Evolutionary conservation across 176 grass and related monocot species (phyloP).

Genomic region (Hordeum marinum): DNA sequence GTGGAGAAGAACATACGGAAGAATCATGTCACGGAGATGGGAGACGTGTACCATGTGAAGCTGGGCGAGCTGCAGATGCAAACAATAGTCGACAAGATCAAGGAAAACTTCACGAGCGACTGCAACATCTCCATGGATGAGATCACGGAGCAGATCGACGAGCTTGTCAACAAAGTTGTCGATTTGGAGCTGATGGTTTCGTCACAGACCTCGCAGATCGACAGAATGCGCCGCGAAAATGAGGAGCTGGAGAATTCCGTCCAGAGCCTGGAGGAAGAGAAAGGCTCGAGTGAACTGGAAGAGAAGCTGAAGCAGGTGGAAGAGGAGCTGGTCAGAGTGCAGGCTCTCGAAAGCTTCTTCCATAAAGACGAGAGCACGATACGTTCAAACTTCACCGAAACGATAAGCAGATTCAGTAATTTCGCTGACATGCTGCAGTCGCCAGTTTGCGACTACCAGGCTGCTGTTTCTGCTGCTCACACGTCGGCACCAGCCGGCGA

Average conservation of each 20-base stretch:
- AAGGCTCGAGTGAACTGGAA: conserved; percentile 38
- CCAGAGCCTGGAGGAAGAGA: conserved; percentile 57
- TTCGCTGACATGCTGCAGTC: conserved; percentile 65
- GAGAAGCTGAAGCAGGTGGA: conserved; percentile 59
- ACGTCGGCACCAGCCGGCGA: not conserved
- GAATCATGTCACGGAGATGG: conserved; percentile 22
- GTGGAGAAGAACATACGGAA: conserved; percentile 16
- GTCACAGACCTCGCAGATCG: conserved; percentile 66
- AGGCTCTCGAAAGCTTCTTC: conserved; percentile 57
- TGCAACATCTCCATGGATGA: conserved; percentile 58
- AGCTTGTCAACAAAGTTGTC: conserved; percentile 77
- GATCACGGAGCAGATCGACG: conserved; percentile 74
- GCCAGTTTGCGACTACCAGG: conserved; percentile 10
- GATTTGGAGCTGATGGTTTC: conserved; percentile 86
- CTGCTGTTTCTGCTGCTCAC: not conserved
- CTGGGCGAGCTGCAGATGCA: conserved; percentile 50
- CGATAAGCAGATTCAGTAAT: conserved; percentile 43
- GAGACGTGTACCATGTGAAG: conserved; percentile 35
- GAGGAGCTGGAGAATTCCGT: conserved; percentile 50
- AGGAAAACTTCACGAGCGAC: conserved; percentile 65
- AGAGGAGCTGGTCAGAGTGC: conserved; percentile 56
- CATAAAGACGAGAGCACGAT: conserved; percentile 57
- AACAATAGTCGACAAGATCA: conserved; percentile 57
- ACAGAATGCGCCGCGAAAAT: conserved; percentile 66
- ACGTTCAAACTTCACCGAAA: conserved; percentile 56